Evolutionary conservation across 108 stramenopile genomes (phyloP), one percentile per base, ranked within the genome.

Genomic region (Discostella stelligeroides): DNA sequence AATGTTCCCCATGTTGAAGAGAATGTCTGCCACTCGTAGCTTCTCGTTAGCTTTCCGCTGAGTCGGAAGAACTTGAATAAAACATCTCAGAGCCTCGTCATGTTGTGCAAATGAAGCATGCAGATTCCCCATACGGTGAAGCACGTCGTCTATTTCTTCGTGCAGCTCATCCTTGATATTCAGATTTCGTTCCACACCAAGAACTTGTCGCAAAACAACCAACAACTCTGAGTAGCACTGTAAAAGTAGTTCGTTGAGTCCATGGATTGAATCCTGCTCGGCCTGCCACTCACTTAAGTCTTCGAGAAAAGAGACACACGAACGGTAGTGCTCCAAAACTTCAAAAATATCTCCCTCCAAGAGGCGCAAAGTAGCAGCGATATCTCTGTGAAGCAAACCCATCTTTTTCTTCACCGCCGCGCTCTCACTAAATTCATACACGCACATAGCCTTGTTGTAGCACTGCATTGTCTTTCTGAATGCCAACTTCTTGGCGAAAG

Each of bases 1-100:
- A 17, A 84, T 73, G 53, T 73, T 81, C 27, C 83, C 83, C 53
- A 84, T 63, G 50, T 84, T 84, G 48, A 84, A 84, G 0, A 84
- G 67, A 10, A 84, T 41, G 48, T 84, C 83, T 0, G 83, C 83
- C 49, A 84, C 69, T 21, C 76, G 72, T 23, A 84, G 76, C 23
- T 77, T 40, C 43, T 70, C 63, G 12, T 77, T 72, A 24, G 66
- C 63, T 8, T 74, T 21, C 12, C 80, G 75, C 54, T 81, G 83
- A 43, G 63, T 59, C 5, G 76, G 41, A 41, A 84, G 67, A 15
- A 84, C 83, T 29, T 70, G 66, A 4, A 12, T 46, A 38, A 81
- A 81, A 47, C 66, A 81, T 7, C 28, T 34, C 76, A 77, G 27
- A n/a, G 80, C 83, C 58, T 77, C 58, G 28, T 68, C 70, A 46